Base-by-base conservation (phyloP, 768 basidiomycete species). In the Boletus rubescentipes region DNA sequence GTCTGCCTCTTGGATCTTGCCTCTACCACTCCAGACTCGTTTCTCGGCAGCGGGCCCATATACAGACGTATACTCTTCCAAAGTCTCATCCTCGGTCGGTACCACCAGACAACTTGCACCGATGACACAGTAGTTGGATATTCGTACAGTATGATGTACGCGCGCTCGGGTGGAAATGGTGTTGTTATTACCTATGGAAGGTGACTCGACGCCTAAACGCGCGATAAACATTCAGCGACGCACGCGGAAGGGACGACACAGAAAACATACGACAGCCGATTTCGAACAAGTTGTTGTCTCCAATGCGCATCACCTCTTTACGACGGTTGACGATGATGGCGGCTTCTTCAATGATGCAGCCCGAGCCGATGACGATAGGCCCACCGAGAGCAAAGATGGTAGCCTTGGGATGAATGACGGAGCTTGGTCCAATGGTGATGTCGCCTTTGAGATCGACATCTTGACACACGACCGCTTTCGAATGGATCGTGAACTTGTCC, bases 371-470 rank as follows among this genome's bases (percentile, higher is more conserved):
- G 41, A 93, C 79, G 59, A 99, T 95, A 3, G 93, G 90, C 0
- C 93, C 95, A 9, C 85, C 86, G 51, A 93, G 82, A 14, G 95
- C 94, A 89, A 83, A 65, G 54, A 98, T 91, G 21, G 92, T 92
- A 1, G 91, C 93, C 67, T 95, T 93, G 0, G 96, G 95, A 60
- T 98, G 95, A 20, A 98, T 84, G 50, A 98, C 85, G 0, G 88
- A 87, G 85, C 91, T 89, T 67, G 90, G 79, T 26, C 93, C 94
- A 53, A 99, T 89, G 18, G 93, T 95, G 49, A 96, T 90, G 64
- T 94, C 89, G 46, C 97, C 96, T 67, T 92, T 91, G 61, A 98
- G 79, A 58, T 98, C 94, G 30, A 92, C 91, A 74, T 97, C 94
- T 66, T 93, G 89, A 67, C 91, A 93, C 29, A 98, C 89, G 44